Conservation (phyloP, 192 early-diverging fungal species). For the Borealophlyctis nickersoniae region DNA sequence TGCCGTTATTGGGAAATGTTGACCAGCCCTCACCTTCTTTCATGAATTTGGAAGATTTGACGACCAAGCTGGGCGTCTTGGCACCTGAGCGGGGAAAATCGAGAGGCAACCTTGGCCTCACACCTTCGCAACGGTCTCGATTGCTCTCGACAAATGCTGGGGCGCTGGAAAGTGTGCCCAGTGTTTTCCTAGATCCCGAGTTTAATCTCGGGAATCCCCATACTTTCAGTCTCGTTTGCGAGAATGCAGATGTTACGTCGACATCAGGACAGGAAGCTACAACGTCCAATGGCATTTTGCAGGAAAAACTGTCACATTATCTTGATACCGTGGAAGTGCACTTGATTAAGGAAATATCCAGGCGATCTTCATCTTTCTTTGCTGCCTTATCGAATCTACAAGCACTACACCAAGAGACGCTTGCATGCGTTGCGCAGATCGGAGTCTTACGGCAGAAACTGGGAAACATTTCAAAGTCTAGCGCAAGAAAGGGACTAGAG, state of each 20-base stretch:
- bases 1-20: conserved; percentile 33
- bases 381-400: conserved; percentile 89
- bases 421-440: conserved; percentile 86
- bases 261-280: conserved; percentile 42
- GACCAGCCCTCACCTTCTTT: conserved; percentile 26
- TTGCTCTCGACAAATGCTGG: conserved; percentile 65
- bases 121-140: conserved; percentile 35
- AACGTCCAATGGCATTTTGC: conserved; percentile 68
- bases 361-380: conserved; percentile 93
- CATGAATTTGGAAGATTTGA: conserved; percentile 24
- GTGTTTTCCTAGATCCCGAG: conserved; percentile 77
- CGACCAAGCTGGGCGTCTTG: conserved; percentile 10
- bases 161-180: conserved; percentile 77
- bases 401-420: conserved; percentile 86
- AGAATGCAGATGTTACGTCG: conserved; percentile 63
- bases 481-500: conserved; percentile 75
- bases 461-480: conserved; percentile 56
- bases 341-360: conserved; percentile 90
- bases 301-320: conserved; percentile 87
- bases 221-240: conserved; percentile 79
- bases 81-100: neutral
- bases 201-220: conserved; percentile 90
- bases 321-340: conserved; percentile 94
- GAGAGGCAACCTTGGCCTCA: conserved; percentile 32
- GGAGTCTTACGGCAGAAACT: conserved; percentile 71